Evolutionary conservation across 169 alveolate genomes (phyloP), one percentile per base, ranked within the genome.

Genomic region (Plasmodium blacklocki): DNA sequence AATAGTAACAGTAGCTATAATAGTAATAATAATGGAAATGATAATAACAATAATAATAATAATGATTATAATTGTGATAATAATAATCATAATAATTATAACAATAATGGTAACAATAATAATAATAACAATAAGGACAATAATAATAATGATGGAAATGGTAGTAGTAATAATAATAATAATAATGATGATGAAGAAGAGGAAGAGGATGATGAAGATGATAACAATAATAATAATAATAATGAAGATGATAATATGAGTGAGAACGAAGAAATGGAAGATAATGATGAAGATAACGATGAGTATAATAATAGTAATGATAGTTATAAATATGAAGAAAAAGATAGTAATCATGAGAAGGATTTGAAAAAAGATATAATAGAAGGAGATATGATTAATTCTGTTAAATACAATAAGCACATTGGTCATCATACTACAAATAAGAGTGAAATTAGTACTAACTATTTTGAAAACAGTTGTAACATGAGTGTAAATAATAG

Each of bases 401-500:
- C 21, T 43, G 70, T 45, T 50, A 68, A 68, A 47, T 66, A 80
- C 11, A 56, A 74, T 9, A 32, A 32, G 4, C 6, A 32, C 45
- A 32, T 32, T 32, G 45, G 45, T 32, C 8, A 32, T 32, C 54
- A 39, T 80, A 80, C 54, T 39, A 43, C 73, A 6, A 68, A 56
- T 54, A 80, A 80, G 70, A 80, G 85, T 80, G 83, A 80, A 68
- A 54, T 68, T 19, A 80, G 74, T 26, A 80, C 83, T 67, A 80
- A 68, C 58, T 68, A 80, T 80, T 80, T 67, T 43, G 90, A 80
- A 68, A 80, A 80, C 47, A 80, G 73, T 39, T 80, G 74, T 43
- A 80, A 80, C 15, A 66, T 68, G 18, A 68, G 83, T 62, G 83
- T 63, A 52, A 68, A 63, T 60, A 68, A 80, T 80, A 80, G 83